A percentile compares a stretch with the other conserved stretches of the same genome.
phyloP scores from a whole-genome alignment of 768 basidiomycete genomes.

The Antrodiella citrinella region DNA sequence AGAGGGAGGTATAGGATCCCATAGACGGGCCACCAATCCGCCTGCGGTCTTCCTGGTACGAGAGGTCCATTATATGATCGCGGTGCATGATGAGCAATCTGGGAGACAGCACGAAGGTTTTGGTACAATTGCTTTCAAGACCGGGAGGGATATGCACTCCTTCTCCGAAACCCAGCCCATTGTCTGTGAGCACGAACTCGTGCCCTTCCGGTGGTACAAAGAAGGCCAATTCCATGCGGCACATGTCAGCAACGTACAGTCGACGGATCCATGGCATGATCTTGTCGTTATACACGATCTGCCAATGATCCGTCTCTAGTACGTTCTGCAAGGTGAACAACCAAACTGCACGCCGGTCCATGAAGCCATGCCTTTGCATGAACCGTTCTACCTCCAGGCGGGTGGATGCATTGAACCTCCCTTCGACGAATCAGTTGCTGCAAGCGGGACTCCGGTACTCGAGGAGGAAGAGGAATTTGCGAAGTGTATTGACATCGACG shows the following conservation, averaged over 20 bases:
- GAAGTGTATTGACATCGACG: neutral
- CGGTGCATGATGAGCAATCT: too few relatives aligned
- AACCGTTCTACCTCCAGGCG: neutral
- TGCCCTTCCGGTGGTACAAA: neutral
- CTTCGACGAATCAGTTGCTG: neutral
- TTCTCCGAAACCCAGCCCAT: neutral
- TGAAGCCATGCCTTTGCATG: neutral
- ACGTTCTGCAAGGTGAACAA: neutral
- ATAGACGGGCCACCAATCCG: too few relatives aligned
- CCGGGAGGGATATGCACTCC: too few relatives aligned
- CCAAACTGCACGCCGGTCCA: neutral
- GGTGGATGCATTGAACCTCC: neutral
- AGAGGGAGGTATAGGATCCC: too few relatives aligned
- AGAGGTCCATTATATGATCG: too few relatives aligned
- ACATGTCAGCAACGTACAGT: neutral
- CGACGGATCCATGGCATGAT: neutral
- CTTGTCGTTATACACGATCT: neutral
- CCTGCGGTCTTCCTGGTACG: too few relatives aligned
- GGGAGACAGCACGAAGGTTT: too few relatives aligned
- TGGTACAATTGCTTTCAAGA: too few relatives aligned
- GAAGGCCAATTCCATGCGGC: neutral
- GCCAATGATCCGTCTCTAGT: neutral
- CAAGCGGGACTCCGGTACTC: neutral
- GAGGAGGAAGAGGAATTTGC: neutral
- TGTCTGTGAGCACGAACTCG: neutral